Conservation (phyloP, 1,139 yeast genomes). For the Zygoascus meyerae region DNA sequence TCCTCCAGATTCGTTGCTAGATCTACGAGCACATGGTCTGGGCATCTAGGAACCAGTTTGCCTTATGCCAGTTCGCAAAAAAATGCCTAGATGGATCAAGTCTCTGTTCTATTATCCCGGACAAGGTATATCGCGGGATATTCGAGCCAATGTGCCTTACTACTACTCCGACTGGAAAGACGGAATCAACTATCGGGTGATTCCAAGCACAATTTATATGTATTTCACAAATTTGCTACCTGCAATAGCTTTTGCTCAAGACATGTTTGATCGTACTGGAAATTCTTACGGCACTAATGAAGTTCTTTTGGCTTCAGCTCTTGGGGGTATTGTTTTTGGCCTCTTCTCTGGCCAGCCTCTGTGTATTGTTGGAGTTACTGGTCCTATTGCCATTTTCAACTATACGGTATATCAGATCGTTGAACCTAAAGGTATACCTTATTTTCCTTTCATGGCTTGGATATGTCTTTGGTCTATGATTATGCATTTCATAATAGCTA, state of each 20-base stretch:
- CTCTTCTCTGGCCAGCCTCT: conserved; percentile 82
- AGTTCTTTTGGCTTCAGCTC: conserved; percentile 71
- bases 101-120: conserved; percentile 37
- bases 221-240: conserved; percentile 88
- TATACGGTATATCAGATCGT: conserved; percentile 85
- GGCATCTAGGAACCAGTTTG: too few relatives aligned
- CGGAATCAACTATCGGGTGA: conserved; percentile 78
- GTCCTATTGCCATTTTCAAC: conserved; percentile 81
- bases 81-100: too few relatives aligned
- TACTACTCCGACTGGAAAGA: conserved; percentile 77
- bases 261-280: conserved; percentile 83
- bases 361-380: conserved; percentile 97
- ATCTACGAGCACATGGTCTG: too few relatives aligned
- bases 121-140: conserved; percentile 53
- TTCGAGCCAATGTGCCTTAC: conserved; percentile 54
- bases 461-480: conserved; percentile 86
- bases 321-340: conserved; percentile 89
- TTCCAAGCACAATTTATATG: conserved; percentile 76
- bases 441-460: conserved; percentile 95
- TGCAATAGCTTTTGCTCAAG: conserved; percentile 95
- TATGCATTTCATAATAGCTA: conserved; percentile 68
- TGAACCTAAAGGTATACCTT: conserved; percentile 57
- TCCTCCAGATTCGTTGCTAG: too few relatives aligned
- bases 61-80: too few relatives aligned
- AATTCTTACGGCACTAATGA: conserved; percentile 90